Evolutionary conservation across 305 asterid genomes (phyloP), one percentile per base, ranked within the genome.

Genomic region (Fraxinus floribunda): DNA sequence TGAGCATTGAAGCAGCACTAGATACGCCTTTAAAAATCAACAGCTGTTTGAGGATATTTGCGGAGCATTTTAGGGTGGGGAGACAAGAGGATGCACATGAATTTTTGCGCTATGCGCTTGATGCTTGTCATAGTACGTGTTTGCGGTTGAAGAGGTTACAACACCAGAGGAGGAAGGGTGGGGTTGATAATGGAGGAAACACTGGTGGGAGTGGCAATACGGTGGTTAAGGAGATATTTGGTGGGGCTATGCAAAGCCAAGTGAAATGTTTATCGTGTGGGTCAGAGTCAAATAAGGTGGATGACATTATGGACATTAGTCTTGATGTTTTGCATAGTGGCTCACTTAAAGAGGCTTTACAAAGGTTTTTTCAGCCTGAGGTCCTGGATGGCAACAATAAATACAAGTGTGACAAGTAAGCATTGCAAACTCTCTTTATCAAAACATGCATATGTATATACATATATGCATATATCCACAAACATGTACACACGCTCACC

Each of bases 11-110:
- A 24, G 85, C 90, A 75, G 85, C 80, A 77, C 75, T 87, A 80
- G 99, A 97, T 73, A 81, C 97, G 3, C 98, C 99, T 15, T 5
- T 77, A 44, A 93, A 89, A 90, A 92, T 97, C 85, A 92, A 92
- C 85, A 90, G 64, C 86, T 91, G 94, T 85, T 88, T 97, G 89
- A 88, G 91, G 88, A 85, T 97, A 89, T 97, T 91, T 83, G 97
- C 98, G 5, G 94, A 92, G 89, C 95, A 97, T 88, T 94, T 97
- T 89, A 93, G 91, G 68, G 76, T 82, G 10, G 99, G 99, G 84
- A 91, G 97, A 88, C 99, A 97, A 86, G 99, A 97, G 86, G 99
- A 97, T 87, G 99, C 99, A 9, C 99, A 97, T 88, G 99, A 97
- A 87, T 97, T 97, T 86, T 88, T 97, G 93, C 96, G 97, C 36